Percentiles rank a stretch among this genome's conserved stretches.
These are phyloP conservation scores for Albugo laibachii DNA, from an alignment of 352 stramenopile species.

Conservation along the genomic window DNA sequence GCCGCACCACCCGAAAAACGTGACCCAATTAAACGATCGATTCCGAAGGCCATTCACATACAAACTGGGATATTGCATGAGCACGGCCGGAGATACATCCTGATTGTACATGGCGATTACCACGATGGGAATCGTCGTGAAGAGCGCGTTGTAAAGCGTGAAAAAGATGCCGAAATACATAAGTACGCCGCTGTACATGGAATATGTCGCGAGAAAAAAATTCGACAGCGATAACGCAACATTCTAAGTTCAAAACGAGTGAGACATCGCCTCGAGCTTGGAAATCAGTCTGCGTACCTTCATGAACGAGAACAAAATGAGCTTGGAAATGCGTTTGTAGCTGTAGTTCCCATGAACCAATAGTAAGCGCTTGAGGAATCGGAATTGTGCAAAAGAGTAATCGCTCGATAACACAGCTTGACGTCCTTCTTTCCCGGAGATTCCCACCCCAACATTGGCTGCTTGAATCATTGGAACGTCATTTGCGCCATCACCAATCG, in stretches of 20 bases:
- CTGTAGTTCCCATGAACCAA: constrained; percentile 80
- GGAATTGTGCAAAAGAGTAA: constrained; percentile 70
- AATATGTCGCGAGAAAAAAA: constrained; percentile 67
- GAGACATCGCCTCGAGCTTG: background rate
- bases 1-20: constrained; percentile 72
- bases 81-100: constrained; percentile 66
- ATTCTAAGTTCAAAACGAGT: constrained; percentile 14
- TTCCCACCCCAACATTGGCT: constrained; percentile 67
- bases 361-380: constrained; percentile 58
- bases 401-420: constrained; percentile 73
- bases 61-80: constrained; percentile 80
- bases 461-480: constrained; percentile 81
- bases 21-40: constrained; percentile 78
- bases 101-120: constrained; percentile 84
- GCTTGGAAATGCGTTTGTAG: constrained; percentile 81
- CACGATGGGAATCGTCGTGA: constrained; percentile 79
- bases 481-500: constrained; percentile 72
- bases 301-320: constrained; percentile 80
- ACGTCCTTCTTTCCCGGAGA: constrained; percentile 71
- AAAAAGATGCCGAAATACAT: constrained; percentile 84
- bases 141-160: constrained; percentile 78
- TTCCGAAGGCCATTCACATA: constrained; percentile 80
- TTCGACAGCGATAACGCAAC: constrained; percentile 68
- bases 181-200: constrained; percentile 73
- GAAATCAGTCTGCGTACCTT: constrained; percentile 13